Percentiles rank a stretch among this genome's conserved stretches.
These are phyloP conservation scores for Cyberlindnera mrakii DNA, from an alignment of 805 yeast genomes.

Conservation along the genomic window DNA sequence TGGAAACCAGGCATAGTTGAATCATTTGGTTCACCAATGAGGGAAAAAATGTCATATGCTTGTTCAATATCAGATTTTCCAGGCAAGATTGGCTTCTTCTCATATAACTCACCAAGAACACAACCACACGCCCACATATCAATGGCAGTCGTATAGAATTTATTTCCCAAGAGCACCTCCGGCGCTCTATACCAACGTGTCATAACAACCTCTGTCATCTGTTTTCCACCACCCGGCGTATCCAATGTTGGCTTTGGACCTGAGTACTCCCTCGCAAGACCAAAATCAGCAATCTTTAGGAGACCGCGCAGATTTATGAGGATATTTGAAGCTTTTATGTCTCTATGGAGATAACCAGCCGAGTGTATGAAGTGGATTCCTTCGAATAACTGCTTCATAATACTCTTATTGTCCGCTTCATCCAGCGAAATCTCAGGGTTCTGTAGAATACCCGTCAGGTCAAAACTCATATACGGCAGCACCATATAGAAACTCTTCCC, in stretches of 20 bases:
- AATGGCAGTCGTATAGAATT: conserved; percentile 85
- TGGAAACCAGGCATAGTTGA: conserved; percentile 35
- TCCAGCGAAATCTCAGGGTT: conserved; percentile 62
- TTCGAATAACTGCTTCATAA: conserved; percentile 67
- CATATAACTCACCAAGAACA: conserved; percentile 87
- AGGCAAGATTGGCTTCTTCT: conserved; percentile 72
- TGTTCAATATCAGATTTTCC: conserved; percentile 88
- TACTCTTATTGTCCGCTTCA: conserved; percentile 71
- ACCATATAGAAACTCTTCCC: conserved; percentile 65
- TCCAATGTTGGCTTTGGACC: conserved; percentile 53
- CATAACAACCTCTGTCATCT: conserved; percentile 70
- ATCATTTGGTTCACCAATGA: conserved; percentile 72
- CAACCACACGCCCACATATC: conserved; percentile 99
- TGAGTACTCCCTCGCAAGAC: conserved; percentile 73
- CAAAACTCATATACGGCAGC: conserved; percentile 88
- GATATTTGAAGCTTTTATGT: conserved; percentile 94
- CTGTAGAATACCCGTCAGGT: conserved; percentile 81
- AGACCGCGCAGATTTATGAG: conserved; percentile 70
- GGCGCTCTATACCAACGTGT: conserved; percentile 99
- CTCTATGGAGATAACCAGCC: conserved; percentile 65
- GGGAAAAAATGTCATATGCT: conserved; percentile 69
- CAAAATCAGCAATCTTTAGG: conserved; percentile 92
- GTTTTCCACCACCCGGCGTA: conserved; percentile 35
- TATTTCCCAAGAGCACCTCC: conserved; percentile 80
- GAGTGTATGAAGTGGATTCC: conserved; percentile 82